Evolutionary conservation across 1,139 yeast species (phyloP).

Genomic region (Pichia sp.): DNA sequence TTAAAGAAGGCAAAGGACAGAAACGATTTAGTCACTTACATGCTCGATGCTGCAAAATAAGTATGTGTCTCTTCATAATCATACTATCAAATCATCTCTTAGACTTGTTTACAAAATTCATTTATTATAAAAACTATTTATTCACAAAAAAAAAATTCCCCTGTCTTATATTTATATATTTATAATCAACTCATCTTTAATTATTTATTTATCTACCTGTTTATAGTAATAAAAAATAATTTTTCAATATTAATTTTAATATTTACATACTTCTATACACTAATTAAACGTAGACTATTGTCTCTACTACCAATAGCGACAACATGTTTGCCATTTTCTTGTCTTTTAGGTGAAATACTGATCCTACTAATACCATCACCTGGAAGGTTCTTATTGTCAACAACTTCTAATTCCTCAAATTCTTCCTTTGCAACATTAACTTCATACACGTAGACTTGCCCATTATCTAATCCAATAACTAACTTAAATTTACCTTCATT

Average conservation of each 20-base stretch:
- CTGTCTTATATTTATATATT: not conserved
- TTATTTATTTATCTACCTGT: not conserved
- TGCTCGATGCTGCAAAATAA: slow-evolving; percentile 70
- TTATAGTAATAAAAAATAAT: not conserved
- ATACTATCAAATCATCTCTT: not conserved
- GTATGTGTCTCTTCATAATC: not conserved
- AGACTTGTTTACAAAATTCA: slow-evolving; percentile 3
- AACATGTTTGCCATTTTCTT: slow-evolving; percentile 26
- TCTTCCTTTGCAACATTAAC: slow-evolving; percentile 25
- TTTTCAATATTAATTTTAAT: not conserved
- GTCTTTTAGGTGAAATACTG: slow-evolving; percentile 39
- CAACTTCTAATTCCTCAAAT: slow-evolving; percentile 29
- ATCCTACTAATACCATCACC: slow-evolving; percentile 55
- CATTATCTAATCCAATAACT: slow-evolving; percentile 73
- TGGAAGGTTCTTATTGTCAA: slow-evolving; percentile 44
- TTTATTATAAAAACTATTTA: not conserved
- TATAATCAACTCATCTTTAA: not conserved
- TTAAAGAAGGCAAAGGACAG: slow-evolving; percentile 98
- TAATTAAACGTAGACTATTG: slow-evolving; percentile 55
- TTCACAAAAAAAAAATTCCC: not conserved
- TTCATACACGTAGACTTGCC: slow-evolving; percentile 35
- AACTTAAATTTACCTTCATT: slow-evolving; percentile 32
- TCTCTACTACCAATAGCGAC: slow-evolving; percentile 71
- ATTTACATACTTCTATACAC: too few relatives aligned
- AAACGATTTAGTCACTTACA: slow-evolving; percentile 91